phyloP scores from a whole-genome alignment of 768 basidiomycete species.

The Auricularia heimuer region DNA sequence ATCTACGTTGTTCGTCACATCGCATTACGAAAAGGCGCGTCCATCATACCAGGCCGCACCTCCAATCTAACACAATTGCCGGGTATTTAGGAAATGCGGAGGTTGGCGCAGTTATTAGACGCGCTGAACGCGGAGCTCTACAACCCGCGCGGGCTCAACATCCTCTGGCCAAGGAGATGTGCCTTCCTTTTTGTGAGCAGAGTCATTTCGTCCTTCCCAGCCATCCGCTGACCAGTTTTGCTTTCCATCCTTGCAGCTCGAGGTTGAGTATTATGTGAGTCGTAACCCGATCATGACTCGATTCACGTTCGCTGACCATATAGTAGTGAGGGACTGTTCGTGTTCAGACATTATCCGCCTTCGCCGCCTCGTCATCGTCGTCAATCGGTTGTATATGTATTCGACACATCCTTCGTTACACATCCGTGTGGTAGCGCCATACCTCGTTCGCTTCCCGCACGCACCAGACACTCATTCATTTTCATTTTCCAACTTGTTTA shows the following conservation, averaged over 20 bases:
- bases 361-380: too few relatives aligned
- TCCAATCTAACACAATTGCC: neutral
- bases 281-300: constrained; percentile 67
- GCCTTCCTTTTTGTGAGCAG: constrained; percentile 86
- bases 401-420: too few relatives aligned
- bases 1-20: constrained; percentile 52
- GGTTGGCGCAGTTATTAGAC: constrained; percentile 52
- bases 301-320: constrained; percentile 40
- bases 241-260: constrained; percentile 46
- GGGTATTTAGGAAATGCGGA: constrained; percentile 58
- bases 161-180: constrained; percentile 74
- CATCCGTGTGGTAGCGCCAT: too few relatives aligned
- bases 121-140: constrained; percentile 62
- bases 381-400: too few relatives aligned
- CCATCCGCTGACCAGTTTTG: constrained; percentile 4
- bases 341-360: too few relatives aligned
- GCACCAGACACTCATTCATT: too few relatives aligned
- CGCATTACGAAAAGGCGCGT: constrained; percentile 76
- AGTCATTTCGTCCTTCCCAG: neutral
- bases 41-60: neutral
- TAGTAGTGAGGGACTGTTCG: too few relatives aligned
- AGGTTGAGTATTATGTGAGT: constrained; percentile 74
- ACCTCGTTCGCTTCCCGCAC: too few relatives aligned
- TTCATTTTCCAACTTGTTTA: too few relatives aligned
- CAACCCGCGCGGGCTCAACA: constrained; percentile 79